Base-by-base conservation (phyloP, 2,329 filamentous ascomycete species). In the Neocatenulostroma microsporum region DNA sequence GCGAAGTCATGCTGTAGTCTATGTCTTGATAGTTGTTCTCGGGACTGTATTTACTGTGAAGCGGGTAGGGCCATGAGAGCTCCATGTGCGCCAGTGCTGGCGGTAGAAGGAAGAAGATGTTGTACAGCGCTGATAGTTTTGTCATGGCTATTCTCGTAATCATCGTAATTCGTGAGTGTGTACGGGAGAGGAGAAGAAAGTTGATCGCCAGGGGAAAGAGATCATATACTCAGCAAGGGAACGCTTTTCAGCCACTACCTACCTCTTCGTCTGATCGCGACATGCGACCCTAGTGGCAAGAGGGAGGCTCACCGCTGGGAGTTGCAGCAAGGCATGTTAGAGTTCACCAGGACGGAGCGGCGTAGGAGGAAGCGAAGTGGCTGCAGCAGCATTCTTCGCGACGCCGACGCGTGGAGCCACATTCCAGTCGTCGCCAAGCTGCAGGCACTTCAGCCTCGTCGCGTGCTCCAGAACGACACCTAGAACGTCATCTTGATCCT, bases 1-100 rank as follows among this genome's bases (percentile, higher is more conserved):
- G 84, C 12, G 70, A 69, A 23, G 78, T 84, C 65, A 85, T 84
- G 49, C 73, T 74, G 66, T 82, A 85, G 64, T 88, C 82, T 55
- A 76, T 69, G 35, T 48, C 28, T 37, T 70, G 60, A 37, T 62
- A 62, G 10, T 51, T 45, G 23, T 58, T 61, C 28, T 65, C 56
- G 13, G 66, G 64, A 47, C 74, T 68, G 30, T 67, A 57, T 34
- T 67, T 68, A 49, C 66, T 71, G 41, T 67, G 67, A 17, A 77
- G 60, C 8, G 73, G 69, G 40, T 67, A 70, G 2, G 74, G 74
- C 40, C 65, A 65, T 47, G 57, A 62, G 70, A 78, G 68, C 54
- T 76, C 67, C 62, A 77, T 73, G 53, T 78, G 74, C 15, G 41
- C 42, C 20, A 52, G 30, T 24, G 37, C 45, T 29, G 41, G 47